Conservation (phyloP, 1,284 basidiomycete species). For the Cutaneotrichosporon sp. region DNA sequence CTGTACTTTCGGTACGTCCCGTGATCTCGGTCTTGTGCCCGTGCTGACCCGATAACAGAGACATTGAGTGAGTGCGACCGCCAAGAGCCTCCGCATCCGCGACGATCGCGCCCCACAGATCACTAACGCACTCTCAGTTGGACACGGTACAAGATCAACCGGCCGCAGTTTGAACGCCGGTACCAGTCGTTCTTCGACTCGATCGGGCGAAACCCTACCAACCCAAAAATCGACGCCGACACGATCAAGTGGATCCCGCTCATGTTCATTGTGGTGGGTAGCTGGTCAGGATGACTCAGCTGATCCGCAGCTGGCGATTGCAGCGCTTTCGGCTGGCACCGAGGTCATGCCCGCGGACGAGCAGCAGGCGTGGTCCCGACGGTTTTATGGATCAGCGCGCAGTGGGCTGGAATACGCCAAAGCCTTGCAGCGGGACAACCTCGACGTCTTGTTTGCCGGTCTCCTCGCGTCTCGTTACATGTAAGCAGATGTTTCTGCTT, state of each 20-base stretch:
- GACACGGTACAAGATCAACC: slow-evolving; percentile 50
- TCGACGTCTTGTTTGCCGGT: slow-evolving; percentile 49
- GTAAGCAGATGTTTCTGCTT: slow-evolving; percentile 21
- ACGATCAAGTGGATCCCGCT: slow-evolving; percentile 49
- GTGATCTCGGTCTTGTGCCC: not conserved
- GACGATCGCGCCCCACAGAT: too few species aligned
- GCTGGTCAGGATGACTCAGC: slow-evolving; percentile 1
- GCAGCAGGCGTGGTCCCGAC: slow-evolving; percentile 44
- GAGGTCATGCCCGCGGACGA: slow-evolving; percentile 45
- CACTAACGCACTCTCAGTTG: slow-evolving; percentile 29
- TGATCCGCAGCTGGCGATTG: slow-evolving; percentile 44
- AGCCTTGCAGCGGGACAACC: slow-evolving; percentile 48
- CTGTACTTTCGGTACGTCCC: slow-evolving; percentile 42
- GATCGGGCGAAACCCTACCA: slow-evolving; percentile 41
- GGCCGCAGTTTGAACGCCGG: slow-evolving; percentile 42
- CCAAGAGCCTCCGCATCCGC: too few species aligned
- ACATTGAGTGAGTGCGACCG: slow-evolving; percentile 14
- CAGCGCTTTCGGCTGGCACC: slow-evolving; percentile 44
- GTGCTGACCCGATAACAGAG: slow-evolving; percentile 7
- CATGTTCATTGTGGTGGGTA: slow-evolving; percentile 48
- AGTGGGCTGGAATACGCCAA: slow-evolving; percentile 49
- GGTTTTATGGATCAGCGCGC: slow-evolving; percentile 47
- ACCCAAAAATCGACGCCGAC: slow-evolving; percentile 45
- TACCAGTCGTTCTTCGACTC: slow-evolving; percentile 47
- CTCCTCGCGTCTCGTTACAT: slow-evolving; percentile 49